Evolutionary conservation across 2,329 filamentous ascomycete species (phyloP).

Genomic region (Exophiala viscosa): DNA sequence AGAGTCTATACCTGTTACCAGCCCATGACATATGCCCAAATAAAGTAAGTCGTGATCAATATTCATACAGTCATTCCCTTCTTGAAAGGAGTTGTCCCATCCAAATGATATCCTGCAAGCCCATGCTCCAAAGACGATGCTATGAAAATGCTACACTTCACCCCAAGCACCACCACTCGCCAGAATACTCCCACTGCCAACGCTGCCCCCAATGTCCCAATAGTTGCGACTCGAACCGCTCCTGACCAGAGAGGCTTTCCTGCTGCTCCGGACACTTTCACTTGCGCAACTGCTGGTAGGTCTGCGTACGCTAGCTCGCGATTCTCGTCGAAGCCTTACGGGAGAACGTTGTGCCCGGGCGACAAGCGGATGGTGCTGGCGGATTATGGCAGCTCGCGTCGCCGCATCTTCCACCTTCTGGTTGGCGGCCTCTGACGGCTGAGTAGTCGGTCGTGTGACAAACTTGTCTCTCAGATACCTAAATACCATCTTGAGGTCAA

Average conservation of each 20-base stretch:
- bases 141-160: conserved; percentile 53
- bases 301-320: conserved; percentile 46
- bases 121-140: no score
- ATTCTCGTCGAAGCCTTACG: conserved; percentile 27
- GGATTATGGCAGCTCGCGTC: conserved; percentile 75
- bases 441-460: conserved; percentile 36
- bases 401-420: conserved; percentile 56
- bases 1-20: not conserved
- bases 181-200: conserved; percentile 68
- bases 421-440: conserved; percentile 47
- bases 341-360: conserved; percentile 56
- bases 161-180: conserved; percentile 73
- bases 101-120: not conserved
- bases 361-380: conserved; percentile 84
- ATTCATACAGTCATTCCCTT: conserved; percentile 14
- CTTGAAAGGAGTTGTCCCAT: not conserved
- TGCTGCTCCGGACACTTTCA: conserved; percentile 75
- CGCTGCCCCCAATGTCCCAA: conserved; percentile 83
- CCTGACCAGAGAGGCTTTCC: conserved; percentile 48
- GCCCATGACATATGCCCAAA: not conserved
- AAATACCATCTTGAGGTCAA: conserved; percentile 90
- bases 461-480: conserved; percentile 78
- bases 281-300: conserved; percentile 72
- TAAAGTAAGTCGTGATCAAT: conserved; percentile 15
- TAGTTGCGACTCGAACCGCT: conserved; percentile 77